A percentile compares a stretch with the other conserved stretches of the same genome.
Evolutionary conservation across 768 basidiomycete species (phyloP).

Genomic region (Mrakia gelida): DNA sequence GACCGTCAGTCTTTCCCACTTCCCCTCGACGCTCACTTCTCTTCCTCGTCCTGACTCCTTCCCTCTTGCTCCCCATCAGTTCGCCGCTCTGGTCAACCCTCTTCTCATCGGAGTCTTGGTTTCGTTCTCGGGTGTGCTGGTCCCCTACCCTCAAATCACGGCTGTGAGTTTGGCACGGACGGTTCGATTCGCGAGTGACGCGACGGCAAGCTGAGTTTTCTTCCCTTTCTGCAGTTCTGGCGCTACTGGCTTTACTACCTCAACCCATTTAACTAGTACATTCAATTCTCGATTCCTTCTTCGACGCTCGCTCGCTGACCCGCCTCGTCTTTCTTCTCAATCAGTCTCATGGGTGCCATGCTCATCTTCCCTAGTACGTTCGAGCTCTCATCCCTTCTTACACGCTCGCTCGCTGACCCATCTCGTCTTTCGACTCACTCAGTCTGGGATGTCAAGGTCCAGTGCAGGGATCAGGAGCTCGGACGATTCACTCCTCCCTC

Average conservation of each 20-base stretch:
- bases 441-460: background rate
- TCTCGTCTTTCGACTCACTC: no score
- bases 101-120: constrained; percentile 37
- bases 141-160: constrained; percentile 27
- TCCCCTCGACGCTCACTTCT: background rate
- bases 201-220: no score
- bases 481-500: constrained; percentile 39
- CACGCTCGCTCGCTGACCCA: background rate
- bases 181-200: no score
- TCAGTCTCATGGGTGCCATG: no score
- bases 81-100: constrained; percentile 36
- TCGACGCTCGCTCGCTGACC: background rate
- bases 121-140: constrained; percentile 29
- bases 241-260: constrained; percentile 38
- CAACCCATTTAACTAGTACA: constrained; percentile 23
- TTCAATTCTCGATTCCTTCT: background rate
- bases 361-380: constrained; percentile 5
- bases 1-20: constrained; percentile 4
- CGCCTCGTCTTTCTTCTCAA: no score
- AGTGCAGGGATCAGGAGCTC: constrained; percentile 31
- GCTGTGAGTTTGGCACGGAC: no score
- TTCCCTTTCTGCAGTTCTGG: background rate
- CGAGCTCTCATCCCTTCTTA: background rate
- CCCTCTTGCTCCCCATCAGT: background rate
- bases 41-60: background rate